Evolutionary conservation across 495 filamentous ascomycete species (phyloP).

Genomic region (Talaromyces borbonicus): DNA sequence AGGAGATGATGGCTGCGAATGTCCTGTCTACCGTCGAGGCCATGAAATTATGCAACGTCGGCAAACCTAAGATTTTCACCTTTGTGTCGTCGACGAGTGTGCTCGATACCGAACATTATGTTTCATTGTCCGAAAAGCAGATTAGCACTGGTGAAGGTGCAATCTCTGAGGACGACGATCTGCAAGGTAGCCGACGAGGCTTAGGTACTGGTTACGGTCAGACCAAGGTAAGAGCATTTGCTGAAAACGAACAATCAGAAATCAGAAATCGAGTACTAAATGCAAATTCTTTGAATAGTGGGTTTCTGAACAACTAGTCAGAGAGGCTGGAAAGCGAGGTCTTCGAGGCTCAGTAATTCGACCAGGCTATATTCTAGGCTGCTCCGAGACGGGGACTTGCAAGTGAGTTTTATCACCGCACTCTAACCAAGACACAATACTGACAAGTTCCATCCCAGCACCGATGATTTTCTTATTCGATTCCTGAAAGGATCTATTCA

Average conservation of each 20-base stretch:
- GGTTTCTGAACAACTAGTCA: slow-evolving; percentile 69
- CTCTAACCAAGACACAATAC: neutral
- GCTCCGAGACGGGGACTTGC: slow-evolving; percentile 52
- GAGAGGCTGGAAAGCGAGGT: slow-evolving; percentile 70
- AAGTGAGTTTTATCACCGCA: slow-evolving; percentile 6
- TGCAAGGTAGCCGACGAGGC: slow-evolving; percentile 53
- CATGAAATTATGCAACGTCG: slow-evolving; percentile 62
- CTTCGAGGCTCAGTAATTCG: slow-evolving; percentile 67
- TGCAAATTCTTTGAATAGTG: slow-evolving; percentile 34
- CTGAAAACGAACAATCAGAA: neutral
- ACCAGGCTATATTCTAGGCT: slow-evolving; percentile 80
- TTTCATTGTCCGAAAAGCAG: slow-evolving; percentile 57
- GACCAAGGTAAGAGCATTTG: slow-evolving; percentile 40
- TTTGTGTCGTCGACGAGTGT: slow-evolving; percentile 84
- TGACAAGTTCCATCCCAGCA: slow-evolving; percentile 48
- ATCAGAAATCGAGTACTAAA: neutral
- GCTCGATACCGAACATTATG: slow-evolving; percentile 73
- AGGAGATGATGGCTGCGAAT: slow-evolving; percentile 65
- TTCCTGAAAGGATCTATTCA: slow-evolving; percentile 87
- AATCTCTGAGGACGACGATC: slow-evolving; percentile 54
- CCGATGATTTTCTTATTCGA: slow-evolving; percentile 88
- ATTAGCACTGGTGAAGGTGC: slow-evolving; percentile 38
- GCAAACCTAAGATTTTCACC: slow-evolving; percentile 68
- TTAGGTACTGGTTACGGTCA: slow-evolving; percentile 86
- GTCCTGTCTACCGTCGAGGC: slow-evolving; percentile 72